These are phyloP conservation scores for Diutina pseudorugosa DNA, from an alignment of 1,139 yeast species.

Conservation along the genomic window DNA sequence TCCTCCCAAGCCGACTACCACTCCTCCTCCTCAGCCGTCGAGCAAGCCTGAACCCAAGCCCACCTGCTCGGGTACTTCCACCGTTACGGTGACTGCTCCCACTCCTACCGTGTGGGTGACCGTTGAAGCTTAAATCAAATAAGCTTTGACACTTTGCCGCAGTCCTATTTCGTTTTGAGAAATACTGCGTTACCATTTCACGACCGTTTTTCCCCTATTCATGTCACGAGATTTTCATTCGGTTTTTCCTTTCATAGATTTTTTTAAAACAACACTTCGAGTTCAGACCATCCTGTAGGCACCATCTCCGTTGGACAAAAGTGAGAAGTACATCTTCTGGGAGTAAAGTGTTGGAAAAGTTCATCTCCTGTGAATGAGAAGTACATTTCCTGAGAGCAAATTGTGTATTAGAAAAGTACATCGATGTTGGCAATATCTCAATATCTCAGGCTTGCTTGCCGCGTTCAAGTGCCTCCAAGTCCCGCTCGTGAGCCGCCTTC, in stretches of 20 bases:
- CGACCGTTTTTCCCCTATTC: neutral
- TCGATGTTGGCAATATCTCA: too few relatives aligned
- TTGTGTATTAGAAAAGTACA: too few relatives aligned
- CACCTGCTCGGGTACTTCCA: neutral
- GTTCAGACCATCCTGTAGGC: too few relatives aligned
- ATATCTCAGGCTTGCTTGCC: neutral
- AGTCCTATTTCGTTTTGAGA: neutral
- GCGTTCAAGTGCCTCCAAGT: neutral
- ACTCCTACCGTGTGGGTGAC: constrained; percentile 3
- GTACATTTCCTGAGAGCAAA: too few relatives aligned
- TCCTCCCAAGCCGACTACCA: too few relatives aligned
- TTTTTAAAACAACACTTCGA: neutral
- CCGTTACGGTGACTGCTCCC: neutral
- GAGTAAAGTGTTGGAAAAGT: too few relatives aligned
- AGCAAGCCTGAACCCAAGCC: neutral
- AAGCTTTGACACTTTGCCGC: neutral
- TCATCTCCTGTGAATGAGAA: too few relatives aligned
- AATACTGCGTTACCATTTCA: neutral
- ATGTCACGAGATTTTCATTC: neutral
- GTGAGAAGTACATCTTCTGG: too few relatives aligned
- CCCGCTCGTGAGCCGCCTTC: constrained; percentile 27
- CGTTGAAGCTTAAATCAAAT: neutral
- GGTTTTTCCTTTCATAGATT: constrained; percentile 2
- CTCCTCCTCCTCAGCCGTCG: too few relatives aligned
- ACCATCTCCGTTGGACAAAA: too few relatives aligned